Base-by-base conservation (phyloP, 75 land plant genomes). In the Pinus taeda region DNA sequence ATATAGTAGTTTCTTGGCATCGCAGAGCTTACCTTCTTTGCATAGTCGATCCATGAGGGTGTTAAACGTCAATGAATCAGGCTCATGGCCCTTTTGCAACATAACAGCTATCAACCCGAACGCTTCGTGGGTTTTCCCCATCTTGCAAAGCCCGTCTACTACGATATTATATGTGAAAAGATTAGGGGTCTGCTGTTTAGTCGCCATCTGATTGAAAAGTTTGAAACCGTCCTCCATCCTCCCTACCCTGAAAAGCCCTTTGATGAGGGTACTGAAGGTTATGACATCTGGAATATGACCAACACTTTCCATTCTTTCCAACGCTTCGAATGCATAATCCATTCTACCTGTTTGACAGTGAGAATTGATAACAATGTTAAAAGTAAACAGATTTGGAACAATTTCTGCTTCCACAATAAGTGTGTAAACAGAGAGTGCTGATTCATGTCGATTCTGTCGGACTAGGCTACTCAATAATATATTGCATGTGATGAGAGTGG, bases 251-350 rank as follows among this genome's bases (percentile, higher is more conserved):
- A 85, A 85, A 60, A 83, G 82, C 37, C 93, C 95, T 70, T 87
- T 79, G 30, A 86, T 87, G 75, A 95, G 74, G 33, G 91, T 88
- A 81, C 91, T 93, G 78, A 79, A 89, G 74, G 90, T 90, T 22
- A 91, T 87, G 42, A 83, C 85, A 42, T 83, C 84, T 15, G 92
- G 89, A 14, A 73, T 6, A 74, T 64, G 59, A 12, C 93, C 90
- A 29, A 60, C 72, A 66, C 49, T 79, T 1, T 67, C 11, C 78
- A 95, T 84, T 78, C 86, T 89, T 60, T 81, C 82, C 56, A 95
- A 89, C 36, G 90, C 64, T 42, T 59, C 4, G 9, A 45, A 71
- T 8, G 98, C 95, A 18, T 87, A 85, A 24, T 56, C 71, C 8
- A 89, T 72, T 57, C 73, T 81, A n/a, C 83, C 82, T 13, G 74